Conservation (phyloP, 768 basidiomycete genomes). For the Agrocybe pediades region DNA sequence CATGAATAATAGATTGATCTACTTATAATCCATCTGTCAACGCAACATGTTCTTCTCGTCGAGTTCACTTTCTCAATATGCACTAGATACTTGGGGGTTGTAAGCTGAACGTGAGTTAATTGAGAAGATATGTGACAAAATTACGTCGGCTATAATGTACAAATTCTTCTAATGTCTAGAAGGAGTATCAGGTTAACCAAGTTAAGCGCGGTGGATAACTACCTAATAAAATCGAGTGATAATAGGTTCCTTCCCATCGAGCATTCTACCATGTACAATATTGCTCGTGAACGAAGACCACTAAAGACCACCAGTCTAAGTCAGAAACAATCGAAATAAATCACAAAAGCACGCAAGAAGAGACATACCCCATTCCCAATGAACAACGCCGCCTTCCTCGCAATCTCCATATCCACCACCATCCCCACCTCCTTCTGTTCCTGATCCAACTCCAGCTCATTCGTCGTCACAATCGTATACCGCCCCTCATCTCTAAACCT, state of each 20-base stretch:
- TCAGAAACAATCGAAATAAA: slow-evolving; percentile 4
- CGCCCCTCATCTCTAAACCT: slow-evolving; percentile 43
- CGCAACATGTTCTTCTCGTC: too few species aligned
- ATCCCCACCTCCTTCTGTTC: slow-evolving; percentile 49
- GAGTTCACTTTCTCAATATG: too few species aligned
- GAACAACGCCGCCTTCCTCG: slow-evolving; percentile 48
- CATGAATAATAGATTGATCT: too few species aligned
- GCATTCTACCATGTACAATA: slow-evolving; percentile 47
- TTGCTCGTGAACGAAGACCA: slow-evolving; percentile 55
- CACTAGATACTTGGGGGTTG: too few species aligned
- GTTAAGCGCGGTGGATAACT: too few species aligned
- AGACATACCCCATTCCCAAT: slow-evolving; percentile 57
- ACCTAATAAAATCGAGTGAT: slow-evolving; percentile 47
- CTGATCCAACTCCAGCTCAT: slow-evolving; percentile 43
- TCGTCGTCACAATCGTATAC: slow-evolving; percentile 45
- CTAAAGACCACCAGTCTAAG: too few species aligned
- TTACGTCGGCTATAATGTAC: too few species aligned
- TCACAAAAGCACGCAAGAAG: background rate
- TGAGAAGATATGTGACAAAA: too few species aligned
- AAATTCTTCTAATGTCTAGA: too few species aligned
- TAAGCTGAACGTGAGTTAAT: too few species aligned
- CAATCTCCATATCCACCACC: slow-evolving; percentile 60
- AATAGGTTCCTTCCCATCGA: slow-evolving; percentile 42
- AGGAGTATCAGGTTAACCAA: too few species aligned
- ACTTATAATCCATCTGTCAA: too few species aligned